Evolutionary conservation across 208 protist species (phyloP), one percentile per base, ranked within the genome.

Genomic region (Crithidia thermophila): DNA sequence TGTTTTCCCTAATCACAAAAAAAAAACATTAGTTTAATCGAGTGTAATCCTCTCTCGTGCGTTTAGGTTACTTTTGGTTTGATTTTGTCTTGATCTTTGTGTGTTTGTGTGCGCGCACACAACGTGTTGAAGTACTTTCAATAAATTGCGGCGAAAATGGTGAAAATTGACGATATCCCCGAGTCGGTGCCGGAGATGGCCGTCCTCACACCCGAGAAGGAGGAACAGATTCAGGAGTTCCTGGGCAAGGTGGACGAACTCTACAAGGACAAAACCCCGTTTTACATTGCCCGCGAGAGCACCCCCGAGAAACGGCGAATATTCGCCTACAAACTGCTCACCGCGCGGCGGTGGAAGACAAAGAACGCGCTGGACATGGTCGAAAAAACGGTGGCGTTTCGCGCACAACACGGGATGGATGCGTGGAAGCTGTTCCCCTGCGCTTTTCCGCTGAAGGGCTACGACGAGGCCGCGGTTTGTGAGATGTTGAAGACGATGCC

Each of bases 281-380:
- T 65, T 14, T 68, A 78, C 33, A 74, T 91, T 30, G 59, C 67
- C 18, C 65, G 72, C 4, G 79, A 85, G 39, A 46, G 56, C 21
- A 71, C 39, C 0, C 52, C 75, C 3, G 71, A 61, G 50, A 46
- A 67, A 21, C 69, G 70, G 23, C 77, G 81, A 4, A 52, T 81
- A 6, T 81, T 90, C 9, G 87, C 72, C 23, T 93, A 90, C 76
- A 85, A 84, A 42, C 75, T 77, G 27, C 72, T 93, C 20, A 93
- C 81, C 34, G 83, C 87, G 4, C 79, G 87, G 11, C 71, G 77
- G 27, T 93, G 82, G 83, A 88, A 86, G 47, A 4, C 67, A 36
- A 66, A 45, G 33, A 58, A 89, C 37, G 76, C 81, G 18, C 39
- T 90, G 36, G 46, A 63, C 14, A 93, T 93, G 87, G 57, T 90